Conservation (phyloP, 2,329 filamentous ascomycete genomes). For the Fusarium virguliforme region DNA sequence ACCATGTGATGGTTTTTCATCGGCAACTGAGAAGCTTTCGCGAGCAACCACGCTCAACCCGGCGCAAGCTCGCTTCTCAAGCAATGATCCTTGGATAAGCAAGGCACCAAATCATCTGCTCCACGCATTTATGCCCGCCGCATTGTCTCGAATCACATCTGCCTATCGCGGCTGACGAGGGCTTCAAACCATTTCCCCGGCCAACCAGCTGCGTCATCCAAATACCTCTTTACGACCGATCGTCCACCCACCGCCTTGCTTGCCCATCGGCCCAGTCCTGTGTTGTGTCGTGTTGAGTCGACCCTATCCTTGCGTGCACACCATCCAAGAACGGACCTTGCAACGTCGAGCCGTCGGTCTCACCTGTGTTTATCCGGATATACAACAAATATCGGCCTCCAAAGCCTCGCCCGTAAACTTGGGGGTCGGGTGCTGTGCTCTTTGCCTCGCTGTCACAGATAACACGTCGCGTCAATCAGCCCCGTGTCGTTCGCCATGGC, state of each 20-base stretch:
- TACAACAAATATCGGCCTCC: constrained; percentile 9
- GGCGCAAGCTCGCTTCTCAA: constrained; percentile 17
- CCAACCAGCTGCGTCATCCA: constrained; percentile 28
- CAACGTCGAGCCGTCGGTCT: neutral
- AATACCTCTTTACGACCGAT: constrained; percentile 26
- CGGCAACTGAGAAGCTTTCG: constrained; percentile 25
- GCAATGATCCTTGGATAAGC: constrained; percentile 24
- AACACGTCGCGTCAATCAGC: constrained; percentile 19
- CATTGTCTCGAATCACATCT: constrained; percentile 34
- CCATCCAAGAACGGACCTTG: constrained; percentile 7
- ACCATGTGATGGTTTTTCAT: constrained; percentile 41
- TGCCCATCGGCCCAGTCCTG: constrained; percentile 1
- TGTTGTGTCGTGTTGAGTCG: neutral
- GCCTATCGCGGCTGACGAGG: constrained; percentile 37
- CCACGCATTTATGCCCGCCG: constrained; percentile 25
- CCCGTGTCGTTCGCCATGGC: constrained; percentile 16
- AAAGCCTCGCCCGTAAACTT: neutral
- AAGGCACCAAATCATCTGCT: constrained; percentile 32
- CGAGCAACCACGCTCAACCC: constrained; percentile 16
- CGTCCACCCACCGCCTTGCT: constrained; percentile 21
- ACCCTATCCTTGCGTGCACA: constrained; percentile 12
- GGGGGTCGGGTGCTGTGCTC: neutral
- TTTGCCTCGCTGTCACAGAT: neutral
- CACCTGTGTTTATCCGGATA: constrained; percentile 15
- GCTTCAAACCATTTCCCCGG: constrained; percentile 15